These are phyloP conservation scores for Populus davidiana DNA, from an alignment of 345 rosid species.

Conservation along the genomic window DNA sequence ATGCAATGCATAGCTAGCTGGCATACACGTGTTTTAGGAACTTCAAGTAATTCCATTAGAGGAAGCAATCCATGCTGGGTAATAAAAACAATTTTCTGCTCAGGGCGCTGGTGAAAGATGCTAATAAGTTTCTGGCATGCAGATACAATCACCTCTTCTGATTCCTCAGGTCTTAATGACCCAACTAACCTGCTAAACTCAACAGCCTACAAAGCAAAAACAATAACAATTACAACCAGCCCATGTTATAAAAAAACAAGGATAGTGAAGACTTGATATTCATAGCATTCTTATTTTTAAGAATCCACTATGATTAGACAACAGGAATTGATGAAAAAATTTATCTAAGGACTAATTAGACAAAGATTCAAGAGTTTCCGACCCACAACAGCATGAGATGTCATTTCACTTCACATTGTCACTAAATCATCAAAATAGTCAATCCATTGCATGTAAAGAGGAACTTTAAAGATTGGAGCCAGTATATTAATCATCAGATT, in stretches of 20 bases:
- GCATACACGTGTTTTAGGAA: conserved; percentile 79
- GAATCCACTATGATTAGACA: neutral
- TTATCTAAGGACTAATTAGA: neutral
- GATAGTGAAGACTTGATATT: neutral
- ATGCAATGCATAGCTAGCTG: conserved; percentile 2
- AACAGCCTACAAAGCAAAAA: conserved; percentile 64
- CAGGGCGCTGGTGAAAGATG: conserved; percentile 86
- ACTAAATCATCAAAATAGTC: neutral
- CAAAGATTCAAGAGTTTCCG: neutral
- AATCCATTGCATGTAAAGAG: neutral
- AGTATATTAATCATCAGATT: neutral
- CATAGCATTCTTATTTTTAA: neutral
- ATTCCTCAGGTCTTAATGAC: conserved; percentile 68
- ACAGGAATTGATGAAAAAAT: neutral
- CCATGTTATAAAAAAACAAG: neutral
- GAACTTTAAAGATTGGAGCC: neutral
- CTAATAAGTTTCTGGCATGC: conserved; percentile 74
- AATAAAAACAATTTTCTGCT: conserved; percentile 77
- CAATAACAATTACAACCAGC: conserved; percentile 15
- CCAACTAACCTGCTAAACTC: conserved; percentile 87
- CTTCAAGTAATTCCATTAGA: conserved; percentile 80
- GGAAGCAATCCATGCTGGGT: conserved; percentile 95
- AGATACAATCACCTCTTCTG: conserved; percentile 89
- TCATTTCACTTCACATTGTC: neutral
- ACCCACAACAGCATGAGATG: neutral